Base-by-base conservation (phyloP, 2,329 filamentous ascomycete species). In the Pseudogymnoascus sp. region DNA sequence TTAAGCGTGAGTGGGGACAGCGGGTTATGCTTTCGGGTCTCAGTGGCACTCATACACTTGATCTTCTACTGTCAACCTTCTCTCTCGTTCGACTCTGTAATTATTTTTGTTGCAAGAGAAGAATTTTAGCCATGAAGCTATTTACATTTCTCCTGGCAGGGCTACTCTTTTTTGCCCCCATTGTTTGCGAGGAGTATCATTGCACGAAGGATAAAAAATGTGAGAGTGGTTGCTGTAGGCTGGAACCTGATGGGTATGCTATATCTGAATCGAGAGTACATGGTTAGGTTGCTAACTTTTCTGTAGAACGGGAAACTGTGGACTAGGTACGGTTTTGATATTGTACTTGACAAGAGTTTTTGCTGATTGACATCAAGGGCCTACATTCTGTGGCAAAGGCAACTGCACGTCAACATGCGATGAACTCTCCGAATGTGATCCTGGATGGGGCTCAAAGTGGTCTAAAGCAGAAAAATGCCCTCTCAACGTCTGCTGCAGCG, bases 401-500 rank as follows among this genome's bases (percentile, higher is more conserved):
- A 41, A 67, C 67, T 19, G 50, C 24, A 56, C 50, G 10, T 68
- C 68, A 11, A 66, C 62, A 22, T 76, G 75, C 19, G 37, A 66
- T 24, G 56, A 63, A 28, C 72, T 72, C 22, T 63, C 65, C 0
- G 69, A 73, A 22, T 75, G 74, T 46, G 66, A 75, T 26, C 72
- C 73, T 3, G 72, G 71, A 2, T 72, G 67, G 65, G 72, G 72
- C 0, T 28, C 63, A 2, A 43, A 71, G 40, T 75, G 66, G 33
- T 69, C 67, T 14, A 53, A 66, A 33, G 59, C 65, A 1, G 26
- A 61, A 19, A 66, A 67, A 10, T 77, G 75, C 59, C 75, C 75
- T 0, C 66, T 76, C 0, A 75, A 76, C 12, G 75, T 76, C 0
- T 78, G 76, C 67, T 77, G 75, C 50, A 69, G 65, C 19, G 62